Percentiles rank a stretch among this genome's conserved stretches.
Evolutionary conservation across 306 rosid species (phyloP).

Genomic region (Fragaria ananassa): DNA sequence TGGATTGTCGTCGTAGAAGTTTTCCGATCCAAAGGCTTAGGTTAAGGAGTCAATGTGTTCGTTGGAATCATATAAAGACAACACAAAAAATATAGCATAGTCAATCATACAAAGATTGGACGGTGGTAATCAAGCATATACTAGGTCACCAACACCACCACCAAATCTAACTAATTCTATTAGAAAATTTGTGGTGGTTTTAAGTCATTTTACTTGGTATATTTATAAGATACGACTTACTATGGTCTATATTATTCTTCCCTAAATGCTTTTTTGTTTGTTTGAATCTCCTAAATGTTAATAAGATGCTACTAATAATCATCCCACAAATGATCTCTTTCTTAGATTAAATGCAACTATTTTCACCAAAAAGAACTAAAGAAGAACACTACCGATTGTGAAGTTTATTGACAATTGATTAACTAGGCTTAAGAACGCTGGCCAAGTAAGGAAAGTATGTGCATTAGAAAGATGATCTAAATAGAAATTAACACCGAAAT

Average conservation of each 20-base stretch:
- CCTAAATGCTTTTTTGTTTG: no score
- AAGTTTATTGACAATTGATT: not conserved
- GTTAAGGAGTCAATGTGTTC: not conserved
- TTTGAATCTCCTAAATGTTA: not conserved
- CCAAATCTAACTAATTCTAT: not conserved
- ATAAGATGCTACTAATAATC: not conserved
- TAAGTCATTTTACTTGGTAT: not conserved
- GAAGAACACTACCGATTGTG: not conserved
- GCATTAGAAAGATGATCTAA: no score
- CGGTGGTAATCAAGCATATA: not conserved
- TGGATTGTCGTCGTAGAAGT: not conserved
- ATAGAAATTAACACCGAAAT: no score
- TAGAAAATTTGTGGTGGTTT: not conserved
- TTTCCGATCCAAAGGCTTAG: not conserved
- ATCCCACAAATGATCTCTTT: not conserved
- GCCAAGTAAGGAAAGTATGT: no score
- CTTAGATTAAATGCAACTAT: not conserved
- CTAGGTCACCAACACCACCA: constrained; percentile 15
- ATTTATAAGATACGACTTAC: not conserved
- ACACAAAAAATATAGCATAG: not conserved
- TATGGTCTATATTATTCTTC: not conserved
- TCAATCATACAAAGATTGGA: constrained; percentile 7
- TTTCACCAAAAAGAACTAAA: not conserved
- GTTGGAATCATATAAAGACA: not conserved
- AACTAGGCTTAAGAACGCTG: no score